Conservation (phyloP, 2,329 filamentous ascomycete genomes). For the Fusarium sambucinum region DNA sequence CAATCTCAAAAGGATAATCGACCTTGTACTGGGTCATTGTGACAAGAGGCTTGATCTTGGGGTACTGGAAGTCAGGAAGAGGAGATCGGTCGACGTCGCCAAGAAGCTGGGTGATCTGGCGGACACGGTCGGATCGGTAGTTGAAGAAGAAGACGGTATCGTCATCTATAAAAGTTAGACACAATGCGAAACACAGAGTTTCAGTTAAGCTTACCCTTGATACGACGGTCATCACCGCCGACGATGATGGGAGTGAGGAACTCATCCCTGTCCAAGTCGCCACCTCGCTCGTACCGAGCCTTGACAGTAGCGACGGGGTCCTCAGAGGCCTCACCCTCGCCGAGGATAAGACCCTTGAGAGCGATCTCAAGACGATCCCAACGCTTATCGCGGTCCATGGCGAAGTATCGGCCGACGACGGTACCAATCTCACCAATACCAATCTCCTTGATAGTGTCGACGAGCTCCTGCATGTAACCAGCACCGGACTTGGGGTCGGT, state of each 20-base stretch:
- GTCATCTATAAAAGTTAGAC: constrained; percentile 68
- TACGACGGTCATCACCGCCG: constrained; percentile 84
- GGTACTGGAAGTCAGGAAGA: constrained; percentile 90
- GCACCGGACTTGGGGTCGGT: constrained; percentile 96
- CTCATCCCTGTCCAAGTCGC: constrained; percentile 83
- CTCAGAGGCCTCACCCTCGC: constrained; percentile 86
- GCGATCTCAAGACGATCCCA: constrained; percentile 96
- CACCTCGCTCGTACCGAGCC: constrained; percentile 84
- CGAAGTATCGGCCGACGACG: constrained; percentile 95
- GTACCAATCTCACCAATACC: constrained; percentile 90
- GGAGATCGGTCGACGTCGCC: constrained; percentile 93
- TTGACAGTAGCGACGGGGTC: constrained; percentile 90
- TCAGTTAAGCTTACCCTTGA: constrained; percentile 74
- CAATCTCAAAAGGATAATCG: constrained; percentile 91
- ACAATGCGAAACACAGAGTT: background rate
- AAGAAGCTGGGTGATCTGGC: constrained; percentile 94
- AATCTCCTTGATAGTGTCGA: constrained; percentile 84
- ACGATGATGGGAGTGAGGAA: constrained; percentile 98
- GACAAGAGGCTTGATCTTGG: constrained; percentile 84
- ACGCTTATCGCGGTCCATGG: constrained; percentile 99
- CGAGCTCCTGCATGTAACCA: constrained; percentile 87
- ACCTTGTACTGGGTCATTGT: constrained; percentile 99
- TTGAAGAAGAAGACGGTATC: constrained; percentile 99
- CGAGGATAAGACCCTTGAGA: constrained; percentile 85
- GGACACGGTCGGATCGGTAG: constrained; percentile 97